phyloP scores from a whole-genome alignment of 2,329 filamentous ascomycete genomes.

The Scedosporium aurantiacum region DNA sequence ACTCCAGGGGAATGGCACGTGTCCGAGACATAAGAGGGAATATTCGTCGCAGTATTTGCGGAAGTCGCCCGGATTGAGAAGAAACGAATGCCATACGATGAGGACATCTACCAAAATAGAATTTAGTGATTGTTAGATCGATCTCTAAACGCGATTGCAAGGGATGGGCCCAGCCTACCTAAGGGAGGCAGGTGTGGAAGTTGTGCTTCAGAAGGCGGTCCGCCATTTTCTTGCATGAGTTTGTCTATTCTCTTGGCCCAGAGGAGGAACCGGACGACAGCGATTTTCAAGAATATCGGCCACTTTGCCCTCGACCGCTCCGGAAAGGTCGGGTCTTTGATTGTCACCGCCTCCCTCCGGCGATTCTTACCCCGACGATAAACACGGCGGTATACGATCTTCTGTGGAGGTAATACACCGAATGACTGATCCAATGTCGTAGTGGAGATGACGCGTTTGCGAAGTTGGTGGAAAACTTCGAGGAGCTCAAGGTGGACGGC shows the following conservation, averaged over 20 bases:
- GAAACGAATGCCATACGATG: conserved; percentile 25
- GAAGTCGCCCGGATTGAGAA: conserved; percentile 19
- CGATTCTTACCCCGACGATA: not conserved
- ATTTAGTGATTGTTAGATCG: conserved; percentile 10
- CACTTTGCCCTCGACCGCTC: not conserved
- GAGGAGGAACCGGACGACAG: conserved; percentile 16
- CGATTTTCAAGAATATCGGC: conserved; percentile 15
- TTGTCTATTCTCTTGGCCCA: conserved; percentile 13
- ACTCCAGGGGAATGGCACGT: not conserved
- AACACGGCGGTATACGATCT: conserved; percentile 6
- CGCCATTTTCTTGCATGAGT: not conserved
- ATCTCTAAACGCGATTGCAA: not conserved
- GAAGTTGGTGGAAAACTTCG: conserved; percentile 43
- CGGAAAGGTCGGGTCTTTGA: not conserved
- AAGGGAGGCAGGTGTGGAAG: not conserved
- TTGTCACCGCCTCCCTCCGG: too few species aligned
- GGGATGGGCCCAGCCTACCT: not conserved
- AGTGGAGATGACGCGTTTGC: conserved; percentile 16
- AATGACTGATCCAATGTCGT: conserved; percentile 12
- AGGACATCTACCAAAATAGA: conserved; percentile 19
- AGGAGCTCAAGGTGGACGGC: conserved; percentile 51
- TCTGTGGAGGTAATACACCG: conserved; percentile 11
- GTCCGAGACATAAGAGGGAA: not conserved
- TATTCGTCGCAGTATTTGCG: not conserved
- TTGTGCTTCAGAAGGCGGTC: not conserved